Evolutionary conservation across 2,329 filamentous ascomycete species (phyloP), one percentile per base, ranked within the genome.

Genomic region (Macrophomina pseudophaseolina): DNA sequence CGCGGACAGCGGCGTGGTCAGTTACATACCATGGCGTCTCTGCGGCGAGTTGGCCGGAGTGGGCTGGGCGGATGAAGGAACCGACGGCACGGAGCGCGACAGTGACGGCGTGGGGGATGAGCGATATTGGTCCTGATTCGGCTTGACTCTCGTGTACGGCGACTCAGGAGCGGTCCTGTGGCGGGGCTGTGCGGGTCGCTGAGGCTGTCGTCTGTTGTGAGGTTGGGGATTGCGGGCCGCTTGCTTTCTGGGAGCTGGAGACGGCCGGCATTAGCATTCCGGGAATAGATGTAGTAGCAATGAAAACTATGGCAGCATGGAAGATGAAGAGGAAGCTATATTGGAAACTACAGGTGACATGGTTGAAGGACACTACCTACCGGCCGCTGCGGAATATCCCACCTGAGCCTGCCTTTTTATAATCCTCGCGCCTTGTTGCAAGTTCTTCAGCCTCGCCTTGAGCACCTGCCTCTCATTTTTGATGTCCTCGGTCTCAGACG

Each of bases 401-500:
- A 16, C 9, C 44, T n/a, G 1, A 7, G 23, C 58, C 4, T 54
- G 63, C 16, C 40, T 46, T 14, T n/a, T 54, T 30, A 65, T 16
- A 16, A 53, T 56, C 38, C 32, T 40, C 9, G 6, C 4, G 7
- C 49, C 63, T 9, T 46, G 30, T 23, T 48, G 46, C 63, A 56
- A n/a, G 32, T 16, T 44, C 42, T 18, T 38, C 63, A 65, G 14
- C 16, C 52, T 16, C 12, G 12, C 30, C 8, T 18, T 18, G 28
- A 54, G 51, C 16, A 14, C 3, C 14, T 6, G 14, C 18, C 63
- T 32, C 44, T 66, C 52, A 7, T 7, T 18, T 35, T 40, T 48
- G 9, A 33, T 23, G 1, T 66, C 52, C 5, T 59, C 30, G 1
- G 71, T 71, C 54, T 75, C 74, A 1, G 73, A 69, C 5, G 74